These are phyloP conservation scores for Xerocomellus amylosporus DNA, from an alignment of 768 basidiomycete genomes.

Conservation along the genomic window DNA sequence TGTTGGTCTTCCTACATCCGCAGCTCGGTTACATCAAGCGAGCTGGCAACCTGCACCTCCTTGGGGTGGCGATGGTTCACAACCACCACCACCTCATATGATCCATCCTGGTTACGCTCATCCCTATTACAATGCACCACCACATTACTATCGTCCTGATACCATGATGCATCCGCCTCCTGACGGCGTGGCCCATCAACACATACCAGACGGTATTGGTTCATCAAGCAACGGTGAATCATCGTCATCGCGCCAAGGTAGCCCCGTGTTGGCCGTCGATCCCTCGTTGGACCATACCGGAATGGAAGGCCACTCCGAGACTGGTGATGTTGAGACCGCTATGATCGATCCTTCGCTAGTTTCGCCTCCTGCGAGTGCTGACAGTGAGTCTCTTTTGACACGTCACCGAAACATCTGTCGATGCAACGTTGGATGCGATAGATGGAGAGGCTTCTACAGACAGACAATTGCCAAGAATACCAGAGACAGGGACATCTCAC, in stretches of 20 bases:
- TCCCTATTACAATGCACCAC: constrained; percentile 34
- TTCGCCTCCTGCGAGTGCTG: constrained; percentile 16
- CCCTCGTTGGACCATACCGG: constrained; percentile 19
- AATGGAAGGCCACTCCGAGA: constrained; percentile 13
- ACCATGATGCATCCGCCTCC: constrained; percentile 24
- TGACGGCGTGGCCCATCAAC: constrained; percentile 16
- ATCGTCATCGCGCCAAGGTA: constrained; percentile 28
- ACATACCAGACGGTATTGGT: constrained; percentile 23
- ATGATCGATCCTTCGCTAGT: constrained; percentile 42
- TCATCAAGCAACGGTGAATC: constrained; percentile 27
- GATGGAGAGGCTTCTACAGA: constrained; percentile 27
- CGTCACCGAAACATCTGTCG: constrained; percentile 29
- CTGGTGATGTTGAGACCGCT: constrained; percentile 15
- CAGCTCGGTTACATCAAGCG: constrained; percentile 43
- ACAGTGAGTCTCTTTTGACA: constrained; percentile 20
- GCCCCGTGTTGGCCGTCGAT: constrained; percentile 25
- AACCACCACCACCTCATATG: constrained; percentile 32
- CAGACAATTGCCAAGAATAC: constrained; percentile 4
- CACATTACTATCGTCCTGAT: constrained; percentile 49
- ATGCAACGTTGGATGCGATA: constrained; percentile 36
- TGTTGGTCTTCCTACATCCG: constrained; percentile 52
- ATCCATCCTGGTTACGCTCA: constrained; percentile 37
- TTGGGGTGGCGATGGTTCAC: constrained; percentile 36
- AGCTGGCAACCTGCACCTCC: constrained; percentile 41
- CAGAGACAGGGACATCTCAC: constrained; percentile 9